These are phyloP conservation scores for Xylaria sp. DNA, from an alignment of 2,329 filamentous ascomycete species.

Conservation along the genomic window DNA sequence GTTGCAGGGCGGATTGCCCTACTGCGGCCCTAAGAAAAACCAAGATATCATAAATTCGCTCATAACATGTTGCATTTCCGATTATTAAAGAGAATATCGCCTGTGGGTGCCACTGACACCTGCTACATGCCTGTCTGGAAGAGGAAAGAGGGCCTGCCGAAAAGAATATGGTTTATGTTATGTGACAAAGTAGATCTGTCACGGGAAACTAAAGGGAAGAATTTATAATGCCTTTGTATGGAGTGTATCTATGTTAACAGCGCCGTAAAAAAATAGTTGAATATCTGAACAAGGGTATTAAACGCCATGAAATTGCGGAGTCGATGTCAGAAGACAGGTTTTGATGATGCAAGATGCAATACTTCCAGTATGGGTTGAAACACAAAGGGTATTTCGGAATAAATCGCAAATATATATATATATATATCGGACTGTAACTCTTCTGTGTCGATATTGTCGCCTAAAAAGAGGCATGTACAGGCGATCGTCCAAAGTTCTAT, in stretches of 20 bases:
- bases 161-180: constrained; percentile 3
- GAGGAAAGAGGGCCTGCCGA: background rate
- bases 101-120: constrained; percentile 23
- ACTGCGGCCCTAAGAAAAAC: background rate
- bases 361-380: background rate
- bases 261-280: background rate
- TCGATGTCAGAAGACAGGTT: constrained; percentile 11
- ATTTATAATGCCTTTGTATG: constrained; percentile 3
- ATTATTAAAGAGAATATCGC: constrained; percentile 13
- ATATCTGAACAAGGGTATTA: constrained; percentile 32
- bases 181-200: background rate
- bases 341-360: background rate
- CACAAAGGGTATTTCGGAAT: background rate
- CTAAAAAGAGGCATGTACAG: background rate
- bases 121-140: constrained; percentile 4
- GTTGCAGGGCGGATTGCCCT: background rate
- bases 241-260: constrained; percentile 14
- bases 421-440: background rate
- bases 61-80: constrained; percentile 6
- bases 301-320: constrained; percentile 25
- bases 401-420: background rate
- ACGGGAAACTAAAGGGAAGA: constrained; percentile 2
- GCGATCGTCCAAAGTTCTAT: background rate
- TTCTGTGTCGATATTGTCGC: background rate
- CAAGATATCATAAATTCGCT: constrained; percentile 13